Base-by-base conservation (phyloP, 2,329 filamentous ascomycete species). In the Fusarium mangiferae region DNA sequence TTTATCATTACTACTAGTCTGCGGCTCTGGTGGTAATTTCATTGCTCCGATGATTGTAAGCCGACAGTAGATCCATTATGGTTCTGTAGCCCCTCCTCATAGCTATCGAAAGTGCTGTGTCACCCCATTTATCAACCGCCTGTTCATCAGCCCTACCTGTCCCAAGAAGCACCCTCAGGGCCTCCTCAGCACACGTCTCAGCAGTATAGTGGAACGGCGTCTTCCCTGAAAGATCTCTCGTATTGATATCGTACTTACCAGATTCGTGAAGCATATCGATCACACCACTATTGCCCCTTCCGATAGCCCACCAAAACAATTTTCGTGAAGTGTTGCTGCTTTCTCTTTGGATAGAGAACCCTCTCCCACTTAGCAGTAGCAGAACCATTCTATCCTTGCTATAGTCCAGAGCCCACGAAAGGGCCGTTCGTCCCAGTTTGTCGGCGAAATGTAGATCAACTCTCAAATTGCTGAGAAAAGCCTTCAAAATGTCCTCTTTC, bases 61-160 rank as follows among this genome's bases (percentile, higher is more conserved):
- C 0, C 0, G 48, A 51, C 4, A 51, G 22, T 13, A 51, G 8
- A 10, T 24, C 0, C 1, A 11, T 11, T 20, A 51, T 20, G 0
- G 3, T 15, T 1, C 4, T 20, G 4, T 14, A 36, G 0, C n/a
- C n/a, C n/a, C 22, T 35, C 11, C 1, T 24, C 0, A 2, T 0
- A 7, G 48, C 48, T 11, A 36, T 3, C 1, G 48, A 52, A 11
- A 52, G 4, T 7, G 48, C 22, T 11, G 30, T 20, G 0, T 52
- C 6, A 0, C 48, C 48, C 3, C 15, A 7, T 6, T 30, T 15
- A 10, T 58, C 42, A 1, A 17, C 10, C 1, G 10, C 8, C 0
- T 36, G 6, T 6, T 15, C 4, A n/a, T 58, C 5, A 11, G 6
- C 3, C 1, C 2, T 20, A 3, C n/a, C 13, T n/a, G n/a, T 13